phyloP scores from a whole-genome alignment of 108 stramenopile genomes.

The Conticribra guillardii region DNA sequence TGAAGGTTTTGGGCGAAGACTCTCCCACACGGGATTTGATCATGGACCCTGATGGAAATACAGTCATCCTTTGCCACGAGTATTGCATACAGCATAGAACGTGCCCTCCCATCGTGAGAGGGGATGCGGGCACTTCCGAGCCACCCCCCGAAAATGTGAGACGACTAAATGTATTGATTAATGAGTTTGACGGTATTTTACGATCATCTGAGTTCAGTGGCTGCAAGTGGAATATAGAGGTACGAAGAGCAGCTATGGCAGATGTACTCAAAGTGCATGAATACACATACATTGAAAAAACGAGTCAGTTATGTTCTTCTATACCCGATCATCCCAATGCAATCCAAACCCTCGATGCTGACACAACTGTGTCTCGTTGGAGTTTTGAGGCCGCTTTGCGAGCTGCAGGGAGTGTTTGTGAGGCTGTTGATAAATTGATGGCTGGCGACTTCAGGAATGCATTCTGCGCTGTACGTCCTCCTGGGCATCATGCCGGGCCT shows the following conservation, averaged over 20 bases:
- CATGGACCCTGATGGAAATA: conserved; percentile 80
- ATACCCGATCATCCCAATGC: conserved; percentile 88
- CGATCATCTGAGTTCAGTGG: conserved; percentile 72
- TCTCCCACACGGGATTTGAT: conserved; percentile 77
- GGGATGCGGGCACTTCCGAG: conserved; percentile 56
- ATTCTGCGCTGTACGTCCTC: conserved; percentile 97
- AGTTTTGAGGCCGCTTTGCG: conserved; percentile 88
- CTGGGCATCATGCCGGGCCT: conserved; percentile 99
- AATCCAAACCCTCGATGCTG: conserved; percentile 83
- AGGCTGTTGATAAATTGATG: conserved; percentile 88
- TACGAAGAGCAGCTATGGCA: conserved; percentile 75
- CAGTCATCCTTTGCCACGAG: conserved; percentile 81
- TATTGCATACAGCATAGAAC: conserved; percentile 80
- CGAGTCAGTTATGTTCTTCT: conserved; percentile 70
- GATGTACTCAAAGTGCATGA: conserved; percentile 92
- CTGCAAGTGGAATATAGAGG: conserved; percentile 74
- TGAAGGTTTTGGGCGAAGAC: conserved; percentile 59
- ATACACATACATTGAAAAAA: conserved; percentile 87
- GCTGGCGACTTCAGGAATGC: conserved; percentile 83
- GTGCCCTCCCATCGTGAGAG: conserved; percentile 84
- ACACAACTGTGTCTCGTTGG: conserved; percentile 88
- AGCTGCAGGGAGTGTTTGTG: conserved; percentile 90
- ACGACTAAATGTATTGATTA: conserved; percentile 79
- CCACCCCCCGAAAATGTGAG: conserved; percentile 90
- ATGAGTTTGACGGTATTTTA: conserved; percentile 82